Evolutionary conservation across 495 filamentous ascomycete genomes (phyloP), one percentile per base, ranked within the genome.

Genomic region (Lepraria neglecta): DNA sequence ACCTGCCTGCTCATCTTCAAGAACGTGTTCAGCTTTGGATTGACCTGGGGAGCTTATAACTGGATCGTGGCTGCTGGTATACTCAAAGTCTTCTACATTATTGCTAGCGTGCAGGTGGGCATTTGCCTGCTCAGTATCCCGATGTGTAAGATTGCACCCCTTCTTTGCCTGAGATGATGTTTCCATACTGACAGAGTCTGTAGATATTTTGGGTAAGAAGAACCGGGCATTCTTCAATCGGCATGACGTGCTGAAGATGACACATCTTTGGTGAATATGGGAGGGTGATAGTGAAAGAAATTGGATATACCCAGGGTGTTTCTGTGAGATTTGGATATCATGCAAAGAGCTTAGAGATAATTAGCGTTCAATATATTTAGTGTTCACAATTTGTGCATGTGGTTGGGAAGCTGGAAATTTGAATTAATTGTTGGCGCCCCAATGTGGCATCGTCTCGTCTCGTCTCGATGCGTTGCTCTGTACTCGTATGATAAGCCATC

Each of bases 1-100:
- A 97, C 91, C 0, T 89, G 87, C 74, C 78, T 95, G 66, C 77
- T 96, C 55, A 82, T 97, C 27, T 97, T 97, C 80, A 96, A 91
- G 73, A 96, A 96, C 65, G 78, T 96, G 60, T 94, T 97, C 76
- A 87, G 84, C 67, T 96, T 95, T 65, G 87, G 82, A 6, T 75
- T 97, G 42, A 96, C 92, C 0, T 92, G 84, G 61, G 84, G 80
- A 61, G 90, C 89, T 4, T 95, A 88, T 65, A 73, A 90, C 33
- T 96, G 92, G 92, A 73, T 97, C 11, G 73, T 86, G 4, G 21
- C 69, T 28, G 72, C 72, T 15, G 82, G 84, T 0, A 79, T 87
- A 31, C 79, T 77, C 62, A 77, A 77, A 12, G 80, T 82, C 0
- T 95, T 97, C 74, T 82, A 86, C 55, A 77, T 81, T 21, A 76